Conservation (phyloP, 345 rosid species). For the Moringa oleifera region DNA sequence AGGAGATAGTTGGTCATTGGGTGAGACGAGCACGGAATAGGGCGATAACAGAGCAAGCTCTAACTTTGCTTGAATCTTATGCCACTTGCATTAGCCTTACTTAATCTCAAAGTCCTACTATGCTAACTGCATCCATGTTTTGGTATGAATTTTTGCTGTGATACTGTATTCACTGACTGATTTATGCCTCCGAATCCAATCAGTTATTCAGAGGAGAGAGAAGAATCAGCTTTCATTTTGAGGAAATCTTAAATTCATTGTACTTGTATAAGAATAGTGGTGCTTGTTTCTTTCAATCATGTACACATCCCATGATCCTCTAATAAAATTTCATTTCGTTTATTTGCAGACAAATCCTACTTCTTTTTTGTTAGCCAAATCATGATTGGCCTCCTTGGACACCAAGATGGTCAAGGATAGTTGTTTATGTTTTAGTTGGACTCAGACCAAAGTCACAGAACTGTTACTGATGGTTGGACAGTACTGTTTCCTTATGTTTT, state of each 20-base stretch:
- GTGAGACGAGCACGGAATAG: constrained; percentile 65
- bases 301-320: background rate
- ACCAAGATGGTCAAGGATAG: too few relatives aligned
- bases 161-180: too few relatives aligned
- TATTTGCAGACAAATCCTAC: too few relatives aligned
- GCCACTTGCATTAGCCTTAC: constrained; percentile 76
- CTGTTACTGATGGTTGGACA: too few relatives aligned
- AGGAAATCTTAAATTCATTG: background rate
- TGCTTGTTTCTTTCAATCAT: too few relatives aligned
- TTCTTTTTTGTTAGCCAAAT: too few relatives aligned
- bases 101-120: constrained; percentile 4
- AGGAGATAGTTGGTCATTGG: constrained; percentile 65
- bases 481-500: too few relatives aligned
- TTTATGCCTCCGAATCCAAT: too few relatives aligned
- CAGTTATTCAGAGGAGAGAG: background rate
- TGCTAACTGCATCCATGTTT: background rate
- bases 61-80: constrained; percentile 72
- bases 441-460: too few relatives aligned
- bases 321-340: background rate
- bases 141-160: background rate
- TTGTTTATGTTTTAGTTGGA: too few relatives aligned
- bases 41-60: constrained; percentile 88
- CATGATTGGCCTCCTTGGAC: too few relatives aligned
- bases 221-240: background rate
- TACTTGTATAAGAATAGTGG: constrained; percentile 1